Conservation (phyloP, 2,329 filamentous ascomycete genomes). For the Bisporella sp. region DNA sequence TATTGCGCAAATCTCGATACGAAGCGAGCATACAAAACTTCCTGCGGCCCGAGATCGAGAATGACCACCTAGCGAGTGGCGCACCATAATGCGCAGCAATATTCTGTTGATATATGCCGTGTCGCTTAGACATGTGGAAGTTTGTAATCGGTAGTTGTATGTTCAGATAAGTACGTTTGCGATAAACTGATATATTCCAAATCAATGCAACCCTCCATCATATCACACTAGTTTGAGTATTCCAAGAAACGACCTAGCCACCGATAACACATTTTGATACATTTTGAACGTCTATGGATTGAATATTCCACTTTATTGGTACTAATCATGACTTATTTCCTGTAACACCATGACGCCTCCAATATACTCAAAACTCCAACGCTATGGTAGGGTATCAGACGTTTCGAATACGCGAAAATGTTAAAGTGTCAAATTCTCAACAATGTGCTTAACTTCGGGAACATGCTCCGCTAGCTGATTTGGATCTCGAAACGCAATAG, state of each 20-base stretch:
- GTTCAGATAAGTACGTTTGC: no score
- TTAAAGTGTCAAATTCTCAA: slow-evolving; percentile 40
- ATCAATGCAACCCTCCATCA: no score
- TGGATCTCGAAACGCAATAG: slow-evolving; percentile 70
- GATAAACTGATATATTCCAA: no score
- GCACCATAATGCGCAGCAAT: no score
- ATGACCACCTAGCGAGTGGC: no score
- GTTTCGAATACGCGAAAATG: neutral
- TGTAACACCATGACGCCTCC: neutral
- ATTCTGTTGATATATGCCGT: no score
- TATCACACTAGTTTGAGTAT: no score
- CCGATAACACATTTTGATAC: neutral
- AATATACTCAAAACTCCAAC: neutral
- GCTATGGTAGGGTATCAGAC: neutral
- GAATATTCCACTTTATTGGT: neutral
- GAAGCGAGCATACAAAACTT: no score
- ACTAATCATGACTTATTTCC: neutral
- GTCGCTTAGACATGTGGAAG: no score
- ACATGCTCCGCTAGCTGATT: slow-evolving; percentile 67
- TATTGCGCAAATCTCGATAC: no score
- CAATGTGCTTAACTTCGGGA: slow-evolving; percentile 59
- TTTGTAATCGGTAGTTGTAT: no score
- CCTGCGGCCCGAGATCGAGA: no score
- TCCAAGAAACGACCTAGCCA: neutral
- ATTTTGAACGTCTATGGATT: neutral